Evolutionary conservation across 73 alveolate species (phyloP), one percentile per base, ranked within the genome.

Genomic region (Symbiodinium pilosum): DNA sequence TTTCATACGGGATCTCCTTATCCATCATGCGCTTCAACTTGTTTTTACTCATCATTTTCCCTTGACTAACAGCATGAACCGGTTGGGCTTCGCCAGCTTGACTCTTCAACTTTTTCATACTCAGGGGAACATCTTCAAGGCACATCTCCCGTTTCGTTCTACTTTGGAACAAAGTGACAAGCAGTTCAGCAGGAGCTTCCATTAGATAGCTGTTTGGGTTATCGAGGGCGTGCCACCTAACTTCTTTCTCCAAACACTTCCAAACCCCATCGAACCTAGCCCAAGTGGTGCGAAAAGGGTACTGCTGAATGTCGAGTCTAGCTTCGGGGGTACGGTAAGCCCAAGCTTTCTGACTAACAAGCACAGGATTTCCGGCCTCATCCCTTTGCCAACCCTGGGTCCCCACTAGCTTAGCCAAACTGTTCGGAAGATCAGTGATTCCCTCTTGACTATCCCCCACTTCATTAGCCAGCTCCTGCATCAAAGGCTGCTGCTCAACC

Each of bases 211-310:
- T 20, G 20, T n/a, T n/a, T 16, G 26, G 83, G 51, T 43, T 12
- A 4, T 51, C 54, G 2, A 85, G 18, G 20, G n/a, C 32, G 24
- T 0, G 4, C 93, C 83, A 43, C 16, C 47, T 69, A 1, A 85
- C 93, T n/a, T 85, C 83, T 24, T 44, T 21, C 8, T 85, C 93
- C 36, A 85, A 30, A 24, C 93, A 42, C 7, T 18, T n/a, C 93
- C 93, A 85, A 14, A 8, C 6, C 18, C 64, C 47, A 4, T 85
- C 51, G 38, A 4, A n/a, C 2, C 12, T 14, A 11, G 3, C 81
- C 93, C 93, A 85, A 28, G 93, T 30, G 28, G 93, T 85, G 2
- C 93, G 83, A 16, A 34, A 85, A 16, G 83, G 56, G 32, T 26
- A 40, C n/a, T 30, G 20, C 0, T 12, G 30, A 6, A 7, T n/a